Base-by-base conservation (phyloP, 1,284 basidiomycete species). In the Microbotryum scabiosae region DNA sequence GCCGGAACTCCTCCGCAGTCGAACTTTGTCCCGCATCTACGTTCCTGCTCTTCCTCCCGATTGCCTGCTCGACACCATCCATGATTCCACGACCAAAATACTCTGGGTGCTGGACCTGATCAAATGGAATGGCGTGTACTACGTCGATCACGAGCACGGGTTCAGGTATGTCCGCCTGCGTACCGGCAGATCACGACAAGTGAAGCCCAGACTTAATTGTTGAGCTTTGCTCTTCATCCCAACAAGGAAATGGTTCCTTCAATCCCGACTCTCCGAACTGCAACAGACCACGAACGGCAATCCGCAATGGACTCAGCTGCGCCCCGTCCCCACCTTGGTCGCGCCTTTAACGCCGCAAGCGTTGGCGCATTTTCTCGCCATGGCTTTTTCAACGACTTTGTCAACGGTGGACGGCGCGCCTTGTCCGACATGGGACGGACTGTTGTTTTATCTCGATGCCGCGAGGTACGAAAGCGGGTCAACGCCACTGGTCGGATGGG, bases 1-100 rank as follows among this genome's bases (percentile, higher is more conserved):
- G 12, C 36, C 16, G 14, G 5, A 12, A 41, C 36, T 41, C 14
- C 21, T 46, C 12, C 54, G 4, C 30, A 68, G 65, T 4, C 59
- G 62, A 25, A 59, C 62, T 2, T 36, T 70, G 12, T 53, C 54
- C 10, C 65, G 69, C 14, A 54, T 64, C 32, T 46, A 50, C 20
- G 59, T 41, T 41, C 36, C 67, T 3, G 41, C 26, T 5, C 59
- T 70, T 1, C 67, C 69, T 0, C 54, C 64, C 8, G 67, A 67
- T 47, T 67, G 62, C 45, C 48, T 71, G 0, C 63, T 69, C 7
- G 69, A 71, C 55, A 55, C 58, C 32, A 50, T 71, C 4, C 66
- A 61, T 51, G 64, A 68, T 30, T 12, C 50, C 1, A 46, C 53
- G 8, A 48, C 36, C 1, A 48, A 49, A 4, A 52, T 61, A 2